phyloP scores from a whole-genome alignment of 2,329 filamentous ascomycete genomes.

The Fusarium virguliforme region DNA sequence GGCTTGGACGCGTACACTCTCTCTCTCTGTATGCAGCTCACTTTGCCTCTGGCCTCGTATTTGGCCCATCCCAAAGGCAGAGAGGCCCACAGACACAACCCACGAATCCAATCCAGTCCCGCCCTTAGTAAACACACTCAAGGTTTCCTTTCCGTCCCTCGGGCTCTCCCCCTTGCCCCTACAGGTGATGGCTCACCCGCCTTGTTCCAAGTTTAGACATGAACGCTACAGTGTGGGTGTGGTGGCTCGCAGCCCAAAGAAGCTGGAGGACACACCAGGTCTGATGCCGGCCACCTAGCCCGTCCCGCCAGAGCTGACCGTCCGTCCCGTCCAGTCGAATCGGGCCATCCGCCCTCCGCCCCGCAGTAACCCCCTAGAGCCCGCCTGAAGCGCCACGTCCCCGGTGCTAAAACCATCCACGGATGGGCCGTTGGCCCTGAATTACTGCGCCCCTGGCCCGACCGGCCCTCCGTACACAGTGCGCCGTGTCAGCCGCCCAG shows the following conservation, averaged over 20 bases:
- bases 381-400: constrained; percentile 39
- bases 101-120: constrained; percentile 35
- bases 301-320: neutral
- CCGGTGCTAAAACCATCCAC: constrained; percentile 41
- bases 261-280: neutral
- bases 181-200: constrained; percentile 43
- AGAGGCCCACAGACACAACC: constrained; percentile 32
- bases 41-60: constrained; percentile 38
- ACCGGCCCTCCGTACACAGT: constrained; percentile 44
- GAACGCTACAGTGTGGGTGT: constrained; percentile 35
- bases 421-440: constrained; percentile 49
- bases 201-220: constrained; percentile 47
- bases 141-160: constrained; percentile 38
- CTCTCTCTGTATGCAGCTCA: constrained; percentile 15
- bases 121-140: constrained; percentile 44
- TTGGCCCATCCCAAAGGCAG: constrained; percentile 17
- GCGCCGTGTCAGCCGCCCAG: constrained; percentile 1
- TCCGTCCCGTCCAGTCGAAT: constrained; percentile 28
- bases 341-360: constrained; percentile 35
- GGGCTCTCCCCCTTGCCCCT: constrained; percentile 42
- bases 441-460: constrained; percentile 15
- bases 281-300: neutral
- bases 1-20: constrained; percentile 32
- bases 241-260: constrained; percentile 12
- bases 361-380: constrained; percentile 32